Evolutionary conservation across 2,329 filamentous ascomycete genomes (phyloP), one percentile per base, ranked within the genome.

Genomic region (Seiridium unicorne): DNA sequence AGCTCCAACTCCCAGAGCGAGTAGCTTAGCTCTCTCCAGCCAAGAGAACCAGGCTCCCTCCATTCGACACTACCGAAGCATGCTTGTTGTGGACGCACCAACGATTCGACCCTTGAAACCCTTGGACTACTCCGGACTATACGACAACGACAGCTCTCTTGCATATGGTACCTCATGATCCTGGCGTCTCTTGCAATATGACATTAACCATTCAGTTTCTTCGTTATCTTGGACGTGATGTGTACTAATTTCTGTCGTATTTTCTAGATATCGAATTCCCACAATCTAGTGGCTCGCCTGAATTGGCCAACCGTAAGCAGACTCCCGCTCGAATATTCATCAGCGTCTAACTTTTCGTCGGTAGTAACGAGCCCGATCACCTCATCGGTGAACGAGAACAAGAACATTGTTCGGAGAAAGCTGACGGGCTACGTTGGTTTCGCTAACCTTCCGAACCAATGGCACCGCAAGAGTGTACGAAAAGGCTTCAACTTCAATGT

Each of bases 401-500:
- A 89, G 79, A 98, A 99, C 84, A 96, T 99, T 76, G 94, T 99
- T 71, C 92, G 95, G 79, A 88, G 95, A 79, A 99, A 99, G 85
- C 84, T 99, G 75, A 98, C 95, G 55, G 95, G 95, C 74, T 99
- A 98, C 72, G 95, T 99, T 72, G 95, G 95, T 67, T 99, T 99
- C 74, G 95, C 95, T 77, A 99, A 99, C 78, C 81, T 99, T 75
- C 95, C 95, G 66, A 99, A 99, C 82, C 95, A 99, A 81, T 99
- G 95, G 95, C 95, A 99, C 84, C 94, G 95, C 79, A 99, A 99
- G 90, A 97, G 93, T 87, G 95, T 99, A 73, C 92, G 95, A 76
- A 99, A 99, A 81, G 95, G 95, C 64, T 99, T 99, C 87, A 99
- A 98, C 87, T 99, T 99, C 86, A 99, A 99, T 76, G 95, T 99